These are phyloP conservation scores for Drechslerella coelobrocha DNA, from an alignment of 2,329 filamentous ascomycete genomes.

Conservation along the genomic window DNA sequence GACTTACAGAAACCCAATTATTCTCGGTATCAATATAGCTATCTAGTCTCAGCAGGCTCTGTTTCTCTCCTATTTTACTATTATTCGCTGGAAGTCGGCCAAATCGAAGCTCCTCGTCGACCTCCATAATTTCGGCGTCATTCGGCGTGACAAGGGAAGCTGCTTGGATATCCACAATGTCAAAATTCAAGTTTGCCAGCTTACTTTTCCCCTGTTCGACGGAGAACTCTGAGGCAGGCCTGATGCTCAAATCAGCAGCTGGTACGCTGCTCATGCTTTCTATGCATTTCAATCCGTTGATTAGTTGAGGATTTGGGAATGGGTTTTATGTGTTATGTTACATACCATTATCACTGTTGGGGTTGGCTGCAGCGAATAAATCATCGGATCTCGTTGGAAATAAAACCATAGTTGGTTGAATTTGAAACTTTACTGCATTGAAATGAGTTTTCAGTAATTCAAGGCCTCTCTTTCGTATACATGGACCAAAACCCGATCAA, in stretches of 20 bases:
- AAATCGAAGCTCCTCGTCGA: constrained; percentile 52
- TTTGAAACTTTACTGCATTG: constrained; percentile 67
- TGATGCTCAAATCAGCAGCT: constrained; percentile 27
- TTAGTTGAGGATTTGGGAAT: not conserved
- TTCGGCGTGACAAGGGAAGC: constrained; percentile 31
- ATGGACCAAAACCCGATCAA: no score
- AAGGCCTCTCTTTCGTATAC: no score
- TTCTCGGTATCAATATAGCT: constrained; percentile 71
- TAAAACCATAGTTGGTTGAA: constrained; percentile 68
- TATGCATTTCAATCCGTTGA: not conserved
- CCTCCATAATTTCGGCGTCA: constrained; percentile 56
- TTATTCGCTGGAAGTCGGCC: not conserved
- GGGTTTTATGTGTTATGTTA: not conserved
- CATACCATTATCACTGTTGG: constrained; percentile 6
- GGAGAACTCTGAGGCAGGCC: constrained; percentile 47
- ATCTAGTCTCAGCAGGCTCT: constrained; percentile 73
- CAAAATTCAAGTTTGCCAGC: constrained; percentile 17
- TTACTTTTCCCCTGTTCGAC: constrained; percentile 43
- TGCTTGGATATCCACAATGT: not conserved
- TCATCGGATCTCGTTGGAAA: constrained; percentile 66
- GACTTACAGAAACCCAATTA: constrained; percentile 65
- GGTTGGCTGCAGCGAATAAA: constrained; percentile 55
- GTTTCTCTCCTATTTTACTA: constrained; percentile 8
- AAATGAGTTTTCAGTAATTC: constrained; percentile 4
- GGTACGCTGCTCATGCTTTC: constrained; percentile 2